Base-by-base conservation (phyloP, 2,329 filamentous ascomycete species). In the Penicillium sp. region DNA sequence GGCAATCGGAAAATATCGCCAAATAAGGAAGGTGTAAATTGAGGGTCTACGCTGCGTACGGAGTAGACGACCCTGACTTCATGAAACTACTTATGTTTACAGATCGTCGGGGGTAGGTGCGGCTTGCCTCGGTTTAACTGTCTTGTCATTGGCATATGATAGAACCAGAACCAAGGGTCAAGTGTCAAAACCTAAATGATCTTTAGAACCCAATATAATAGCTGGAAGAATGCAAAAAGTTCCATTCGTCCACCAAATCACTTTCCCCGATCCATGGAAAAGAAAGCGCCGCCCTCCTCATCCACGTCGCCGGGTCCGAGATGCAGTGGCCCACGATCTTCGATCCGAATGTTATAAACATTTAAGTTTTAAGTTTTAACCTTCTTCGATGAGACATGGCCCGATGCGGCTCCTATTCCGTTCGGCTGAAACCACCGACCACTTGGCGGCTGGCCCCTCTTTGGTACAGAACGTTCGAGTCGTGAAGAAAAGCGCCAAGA, bases 381-480 rank as follows among this genome's bases (percentile, higher is more conserved):
- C 10, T 12, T 31, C n/a, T 31, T 12, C 12, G n/a, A 31, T 31
- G 29, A n/a, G 29, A 25, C 12, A 11, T n/a, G 12, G 29, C 29
- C 28, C 38, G 35, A 53, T 50, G 47, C 43, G 51, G 51, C 47
- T 53, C 51, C 51, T 44, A 9, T 13, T 12, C 47, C 50, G 43
- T 46, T 38, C 16, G 27, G 5, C 27, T 35, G 44, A 48, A 47
- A 35, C 30, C 30, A 7, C 30, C 30, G n/a, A 2, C 12, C 30
- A n/a, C 5, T 11, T 35, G 14, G 29, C 19, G 5, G 19, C 30
- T 31, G 12, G n/a, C n/a, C n/a, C n/a, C n/a, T n/a, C n/a, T n/a
- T n/a, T n/a, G n/a, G n/a, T n/a, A n/a, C 8, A 11, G 14, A 18
- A 19, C 14, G 33, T 14, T 14, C 14, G 9, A 35, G 14, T 19